Conservation (phyloP, 306 rosid species). For the Medicago truncatula region DNA sequence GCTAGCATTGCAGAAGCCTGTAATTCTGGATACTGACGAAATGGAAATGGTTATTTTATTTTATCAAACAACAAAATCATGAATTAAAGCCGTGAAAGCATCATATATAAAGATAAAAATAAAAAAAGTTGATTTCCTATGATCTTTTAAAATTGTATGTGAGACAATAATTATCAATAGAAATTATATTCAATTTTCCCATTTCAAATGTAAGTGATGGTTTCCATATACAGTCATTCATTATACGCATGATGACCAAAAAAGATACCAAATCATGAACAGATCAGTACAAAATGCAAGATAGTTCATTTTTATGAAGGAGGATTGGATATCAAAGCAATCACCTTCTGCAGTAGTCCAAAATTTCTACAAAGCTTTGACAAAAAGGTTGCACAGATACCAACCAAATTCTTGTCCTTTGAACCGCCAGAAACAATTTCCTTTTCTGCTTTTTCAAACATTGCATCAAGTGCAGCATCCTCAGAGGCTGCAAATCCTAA, state of each 20-base stretch:
- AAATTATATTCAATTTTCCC: constrained; percentile 24
- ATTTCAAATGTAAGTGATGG: not conserved
- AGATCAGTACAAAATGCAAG: constrained; percentile 29
- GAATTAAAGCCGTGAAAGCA: not conserved
- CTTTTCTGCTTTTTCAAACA: constrained; percentile 85
- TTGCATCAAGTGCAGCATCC: constrained; percentile 87
- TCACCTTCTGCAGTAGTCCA: constrained; percentile 88
- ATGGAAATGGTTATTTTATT: constrained; percentile 26
- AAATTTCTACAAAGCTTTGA: constrained; percentile 90
- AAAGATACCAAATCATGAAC: constrained; percentile 1
- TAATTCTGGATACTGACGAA: constrained; percentile 84
- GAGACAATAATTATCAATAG: constrained; percentile 7
- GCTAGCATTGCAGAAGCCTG: constrained; percentile 98
- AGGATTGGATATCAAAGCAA: constrained; percentile 34
- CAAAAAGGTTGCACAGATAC: constrained; percentile 75
- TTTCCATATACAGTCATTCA: constrained; percentile 7
- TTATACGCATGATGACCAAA: constrained; percentile 5
- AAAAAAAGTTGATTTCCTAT: not conserved
- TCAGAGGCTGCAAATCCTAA: constrained; percentile 94
- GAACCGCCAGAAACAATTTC: constrained; percentile 79
- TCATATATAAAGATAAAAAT: not conserved
- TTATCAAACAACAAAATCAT: constrained; percentile 23
- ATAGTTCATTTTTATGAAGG: constrained; percentile 1
- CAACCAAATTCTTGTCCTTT: constrained; percentile 74
- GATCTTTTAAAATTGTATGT: not conserved